Evolutionary conservation across 2,329 filamentous ascomycete genomes (phyloP), one percentile per base, ranked within the genome.

Genomic region (Claviceps arundinis): DNA sequence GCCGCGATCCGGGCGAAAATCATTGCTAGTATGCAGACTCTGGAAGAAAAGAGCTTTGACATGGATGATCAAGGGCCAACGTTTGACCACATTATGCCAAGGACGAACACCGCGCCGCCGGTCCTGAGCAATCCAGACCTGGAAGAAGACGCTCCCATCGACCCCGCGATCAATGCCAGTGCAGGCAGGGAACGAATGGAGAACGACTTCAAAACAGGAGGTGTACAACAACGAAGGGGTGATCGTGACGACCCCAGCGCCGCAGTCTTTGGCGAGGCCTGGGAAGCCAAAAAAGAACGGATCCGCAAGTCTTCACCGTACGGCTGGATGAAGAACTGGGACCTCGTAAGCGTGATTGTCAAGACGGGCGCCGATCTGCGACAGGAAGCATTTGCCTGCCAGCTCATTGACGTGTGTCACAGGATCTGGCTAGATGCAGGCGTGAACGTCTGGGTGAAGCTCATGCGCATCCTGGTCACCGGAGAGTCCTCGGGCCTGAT

Each of bases 291-390:
- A 68, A 87, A 85, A 61, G 87, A 91, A 66, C 84, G 87, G 19
- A 89, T 93, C 63, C 78, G 87, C 55, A 85, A 86, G 60, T 86
- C 86, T 1, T 91, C 87, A 0, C 87, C 87, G 0, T 93, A 90
- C 62, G 87, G 87, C 9, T 89, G 85, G 81, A 88, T 89, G 82
- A 87, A 87, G 70, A 91, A 89, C 62, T 93, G 87, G 87, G 87
- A 93, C 61, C 75, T 93, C 24, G 75, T 93, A 56, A 90, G 85
- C 62, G 87, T 93, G 54, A 93, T 93, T 62, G 84, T 93, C 60
- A 93, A 93, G 71, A 93, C 87, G 11, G 87, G 87, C 2, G 85
- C 85, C 2, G 87, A 93, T 67, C 71, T 93, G 55, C 77, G 87
- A 49, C 87, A 93, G 69, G 87, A 93, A 68, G 87, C 87, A 0